These are phyloP conservation scores for Dactylellina haptotyla DNA, from an alignment of 2,329 filamentous ascomycete species.

Conservation along the genomic window DNA sequence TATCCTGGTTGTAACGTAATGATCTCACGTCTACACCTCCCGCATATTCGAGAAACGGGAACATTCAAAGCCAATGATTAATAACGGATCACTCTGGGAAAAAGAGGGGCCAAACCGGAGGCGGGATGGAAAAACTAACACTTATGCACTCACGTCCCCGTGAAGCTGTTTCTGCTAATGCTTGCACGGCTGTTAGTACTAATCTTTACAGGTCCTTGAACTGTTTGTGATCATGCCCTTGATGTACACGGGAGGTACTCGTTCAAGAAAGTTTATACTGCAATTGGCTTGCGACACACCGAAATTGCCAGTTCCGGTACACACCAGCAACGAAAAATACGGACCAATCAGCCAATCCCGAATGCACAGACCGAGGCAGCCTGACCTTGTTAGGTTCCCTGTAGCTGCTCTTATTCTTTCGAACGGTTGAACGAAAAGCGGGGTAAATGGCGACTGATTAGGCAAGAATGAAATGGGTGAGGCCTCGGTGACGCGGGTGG, in stretches of 20 bases:
- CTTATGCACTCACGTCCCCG: neutral
- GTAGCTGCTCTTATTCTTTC: neutral
- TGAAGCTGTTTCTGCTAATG: no score
- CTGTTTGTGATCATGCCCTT: neutral
- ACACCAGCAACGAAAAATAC: conserved; percentile 2
- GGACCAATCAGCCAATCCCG: conserved; percentile 31
- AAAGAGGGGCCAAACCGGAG: neutral
- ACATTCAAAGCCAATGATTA: no score
- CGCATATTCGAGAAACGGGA: no score
- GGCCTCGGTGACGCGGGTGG: neutral
- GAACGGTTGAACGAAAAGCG: conserved; percentile 35
- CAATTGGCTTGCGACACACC: conserved; percentile 23
- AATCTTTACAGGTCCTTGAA: no score
- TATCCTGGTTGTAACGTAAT: no score
- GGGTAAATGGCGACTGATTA: conserved; percentile 30
- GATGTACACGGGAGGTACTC: conserved; percentile 21
- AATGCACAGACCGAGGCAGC: conserved; percentile 30
- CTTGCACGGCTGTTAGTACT: no score
- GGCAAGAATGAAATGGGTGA: conserved; percentile 5
- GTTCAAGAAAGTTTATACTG: conserved; percentile 27
- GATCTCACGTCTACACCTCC: no score
- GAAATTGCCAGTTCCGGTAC: conserved; percentile 35
- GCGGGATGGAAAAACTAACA: neutral
- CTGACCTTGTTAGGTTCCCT: conserved; percentile 25
- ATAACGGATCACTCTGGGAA: no score